These are phyloP conservation scores for Rhodotorula taiwanensis DNA, from an alignment of 768 basidiomycete genomes.

Conservation along the genomic window DNA sequence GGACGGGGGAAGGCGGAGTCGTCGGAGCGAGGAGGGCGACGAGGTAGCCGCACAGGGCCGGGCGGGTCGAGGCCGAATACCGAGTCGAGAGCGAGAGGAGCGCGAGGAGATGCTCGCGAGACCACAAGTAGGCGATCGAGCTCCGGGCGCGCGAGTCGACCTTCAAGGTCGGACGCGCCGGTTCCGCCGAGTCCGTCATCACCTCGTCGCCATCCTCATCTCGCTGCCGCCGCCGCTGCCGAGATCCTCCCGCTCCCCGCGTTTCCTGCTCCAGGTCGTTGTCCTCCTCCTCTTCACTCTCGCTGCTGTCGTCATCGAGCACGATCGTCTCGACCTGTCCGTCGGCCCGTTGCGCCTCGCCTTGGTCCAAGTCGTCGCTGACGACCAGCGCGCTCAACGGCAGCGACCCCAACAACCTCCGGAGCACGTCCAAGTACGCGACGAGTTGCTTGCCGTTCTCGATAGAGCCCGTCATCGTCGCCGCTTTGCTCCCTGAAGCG, in stretches of 20 bases:
- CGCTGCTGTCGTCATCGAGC: constrained; percentile 1
- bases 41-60: constrained; percentile 56
- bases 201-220: not conserved
- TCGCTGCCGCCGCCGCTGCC: not conserved
- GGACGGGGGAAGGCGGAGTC: constrained; percentile 51
- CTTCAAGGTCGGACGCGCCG: not conserved
- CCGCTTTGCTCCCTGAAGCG: no score
- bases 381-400: not conserved
- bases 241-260: not conserved
- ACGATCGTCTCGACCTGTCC: not conserved
- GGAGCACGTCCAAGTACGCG: constrained; percentile 8
- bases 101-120: constrained; percentile 7
- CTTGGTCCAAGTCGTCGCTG: not conserved
- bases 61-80: constrained; percentile 54
- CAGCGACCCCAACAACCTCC: constrained; percentile 3
- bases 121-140: constrained; percentile 4
- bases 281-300: constrained; percentile 1
- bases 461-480: no score
- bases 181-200: not conserved
- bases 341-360: not conserved
- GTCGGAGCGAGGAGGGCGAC: constrained; percentile 53
- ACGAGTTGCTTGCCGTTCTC: constrained; percentile 2
- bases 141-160: constrained; percentile 3
- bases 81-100: constrained; percentile 48
- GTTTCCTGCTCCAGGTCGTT: not conserved